Evolutionary conservation across 164 flowering plant genomes (phyloP).

Genomic region (Nymphaea thermarum): DNA sequence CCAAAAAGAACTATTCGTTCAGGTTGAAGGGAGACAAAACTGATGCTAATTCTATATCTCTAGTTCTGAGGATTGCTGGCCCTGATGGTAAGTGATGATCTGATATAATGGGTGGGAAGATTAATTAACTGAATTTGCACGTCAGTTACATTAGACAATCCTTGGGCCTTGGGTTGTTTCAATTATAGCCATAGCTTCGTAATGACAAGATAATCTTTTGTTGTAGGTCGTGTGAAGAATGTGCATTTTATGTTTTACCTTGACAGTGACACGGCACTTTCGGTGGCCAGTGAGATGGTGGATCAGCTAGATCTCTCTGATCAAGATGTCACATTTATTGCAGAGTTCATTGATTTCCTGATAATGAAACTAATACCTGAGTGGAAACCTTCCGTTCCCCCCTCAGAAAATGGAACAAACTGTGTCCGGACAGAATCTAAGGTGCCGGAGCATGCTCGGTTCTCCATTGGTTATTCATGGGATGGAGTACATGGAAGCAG

Average conservation of each 20-base stretch:
- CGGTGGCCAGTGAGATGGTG: slow-evolving; percentile 83
- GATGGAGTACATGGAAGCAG: slow-evolving; percentile 3
- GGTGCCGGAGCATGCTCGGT: slow-evolving; percentile 2
- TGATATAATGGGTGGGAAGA: too few species aligned
- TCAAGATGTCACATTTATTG: slow-evolving; percentile 62
- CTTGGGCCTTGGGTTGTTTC: not conserved
- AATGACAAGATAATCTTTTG: not conserved
- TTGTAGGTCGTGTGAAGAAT: slow-evolving; percentile 57
- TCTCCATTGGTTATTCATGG: slow-evolving; percentile 9
- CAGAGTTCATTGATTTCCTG: slow-evolving; percentile 58
- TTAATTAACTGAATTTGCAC: too few species aligned
- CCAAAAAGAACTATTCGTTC: slow-evolving; percentile 40
- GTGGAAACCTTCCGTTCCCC: slow-evolving; percentile 38
- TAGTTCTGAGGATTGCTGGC: slow-evolving; percentile 55
- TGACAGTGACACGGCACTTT: slow-evolving; percentile 57
- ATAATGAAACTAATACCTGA: slow-evolving; percentile 40
- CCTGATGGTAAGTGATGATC: slow-evolving; percentile 26
- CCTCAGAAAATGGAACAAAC: slow-evolving; percentile 5
- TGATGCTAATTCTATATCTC: slow-evolving; percentile 48
- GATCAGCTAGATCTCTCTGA: slow-evolving; percentile 63
- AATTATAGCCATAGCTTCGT: not conserved
- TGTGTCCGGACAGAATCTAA: slow-evolving; percentile 9
- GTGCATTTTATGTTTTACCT: slow-evolving; percentile 62
- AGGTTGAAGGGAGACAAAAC: slow-evolving; percentile 48
- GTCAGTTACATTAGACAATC: too few species aligned